A percentile compares a stretch with the other conserved stretches of the same genome.
Conservation (phyloP, 2,329 filamentous ascomycete genomes). For the Capronia americana region DNA sequence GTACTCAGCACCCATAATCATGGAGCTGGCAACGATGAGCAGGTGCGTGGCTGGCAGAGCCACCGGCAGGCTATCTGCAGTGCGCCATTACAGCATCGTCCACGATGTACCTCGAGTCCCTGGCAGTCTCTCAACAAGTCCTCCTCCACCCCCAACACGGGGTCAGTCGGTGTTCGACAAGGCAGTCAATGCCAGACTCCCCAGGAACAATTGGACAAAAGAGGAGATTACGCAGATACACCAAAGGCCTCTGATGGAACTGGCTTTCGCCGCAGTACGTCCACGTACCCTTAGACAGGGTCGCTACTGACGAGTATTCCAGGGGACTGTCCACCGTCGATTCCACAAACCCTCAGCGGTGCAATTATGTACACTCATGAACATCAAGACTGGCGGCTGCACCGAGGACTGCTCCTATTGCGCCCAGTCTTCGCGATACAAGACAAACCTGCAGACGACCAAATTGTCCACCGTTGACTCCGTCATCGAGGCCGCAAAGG, state of each 20-base stretch:
- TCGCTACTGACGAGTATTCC: constrained; percentile 17
- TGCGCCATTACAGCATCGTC: constrained; percentile 39
- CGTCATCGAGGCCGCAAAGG: constrained; percentile 77
- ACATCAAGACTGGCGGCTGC: constrained; percentile 94
- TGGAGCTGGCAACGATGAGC: constrained; percentile 35
- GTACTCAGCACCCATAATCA: constrained; percentile 36
- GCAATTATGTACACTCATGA: constrained; percentile 93
- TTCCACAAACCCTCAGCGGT: constrained; percentile 85
- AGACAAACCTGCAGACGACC: constrained; percentile 77
- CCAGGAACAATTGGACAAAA: constrained; percentile 78
- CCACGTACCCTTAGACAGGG: constrained; percentile 22
- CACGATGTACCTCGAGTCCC: constrained; percentile 38
- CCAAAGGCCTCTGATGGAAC: constrained; percentile 78
- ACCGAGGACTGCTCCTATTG: constrained; percentile 94
- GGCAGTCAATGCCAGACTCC: constrained; percentile 65
- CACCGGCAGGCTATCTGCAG: constrained; percentile 23
- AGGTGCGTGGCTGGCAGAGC: constrained; percentile 32
- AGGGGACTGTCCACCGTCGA: constrained; percentile 79
- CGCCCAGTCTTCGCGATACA: constrained; percentile 82
- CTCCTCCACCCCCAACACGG: constrained; percentile 33
- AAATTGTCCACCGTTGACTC: constrained; percentile 76
- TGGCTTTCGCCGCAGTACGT: constrained; percentile 75
- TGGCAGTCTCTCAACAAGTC: constrained; percentile 30
- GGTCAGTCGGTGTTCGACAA: constrained; percentile 44
- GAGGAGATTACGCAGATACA: constrained; percentile 84